Evolutionary conservation across 1,284 basidiomycete genomes (phyloP).

Genomic region (Marasmius oreades): DNA sequence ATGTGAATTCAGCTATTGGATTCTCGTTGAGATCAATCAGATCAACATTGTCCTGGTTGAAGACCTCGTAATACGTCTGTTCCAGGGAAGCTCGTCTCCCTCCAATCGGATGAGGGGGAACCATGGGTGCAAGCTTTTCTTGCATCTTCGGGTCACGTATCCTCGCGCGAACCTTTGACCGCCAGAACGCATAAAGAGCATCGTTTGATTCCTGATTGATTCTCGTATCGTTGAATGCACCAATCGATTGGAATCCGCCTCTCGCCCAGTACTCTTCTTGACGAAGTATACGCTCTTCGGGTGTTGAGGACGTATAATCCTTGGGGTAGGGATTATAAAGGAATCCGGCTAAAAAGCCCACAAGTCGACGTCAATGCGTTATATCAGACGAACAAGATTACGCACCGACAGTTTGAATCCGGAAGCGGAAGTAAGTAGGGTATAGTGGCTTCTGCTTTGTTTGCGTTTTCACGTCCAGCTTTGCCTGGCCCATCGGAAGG

Average conservation of each 20-base stretch:
- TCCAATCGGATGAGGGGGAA: constrained; percentile 20
- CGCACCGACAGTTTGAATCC: constrained; percentile 18
- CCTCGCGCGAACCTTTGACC: constrained; percentile 18
- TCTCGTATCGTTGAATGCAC: constrained; percentile 15
- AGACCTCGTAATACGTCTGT: constrained; percentile 20
- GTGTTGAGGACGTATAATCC: constrained; percentile 11
- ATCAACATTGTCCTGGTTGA: constrained; percentile 20
- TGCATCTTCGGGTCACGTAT: constrained; percentile 19
- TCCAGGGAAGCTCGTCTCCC: constrained; percentile 18
- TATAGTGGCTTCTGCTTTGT: constrained; percentile 17
- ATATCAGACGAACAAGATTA: neutral
- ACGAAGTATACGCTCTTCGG: constrained; percentile 19
- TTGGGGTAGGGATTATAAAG: constrained; percentile 9
- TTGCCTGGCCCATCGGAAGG: constrained; percentile 19
- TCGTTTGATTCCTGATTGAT: constrained; percentile 16
- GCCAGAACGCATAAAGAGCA: constrained; percentile 21
- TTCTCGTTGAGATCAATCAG: constrained; percentile 22
- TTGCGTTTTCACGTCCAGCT: constrained; percentile 10
- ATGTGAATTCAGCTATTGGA: constrained; percentile 6
- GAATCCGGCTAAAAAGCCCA: constrained; percentile 14
- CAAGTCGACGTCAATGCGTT: neutral
- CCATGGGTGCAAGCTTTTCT: constrained; percentile 20
- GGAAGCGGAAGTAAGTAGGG: constrained; percentile 13
- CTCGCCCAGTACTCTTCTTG: too few species aligned
- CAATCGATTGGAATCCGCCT: constrained; percentile 19